phyloP scores from a whole-genome alignment of 139 green algal genomes.

The Ostreobium quekettii region DNA sequence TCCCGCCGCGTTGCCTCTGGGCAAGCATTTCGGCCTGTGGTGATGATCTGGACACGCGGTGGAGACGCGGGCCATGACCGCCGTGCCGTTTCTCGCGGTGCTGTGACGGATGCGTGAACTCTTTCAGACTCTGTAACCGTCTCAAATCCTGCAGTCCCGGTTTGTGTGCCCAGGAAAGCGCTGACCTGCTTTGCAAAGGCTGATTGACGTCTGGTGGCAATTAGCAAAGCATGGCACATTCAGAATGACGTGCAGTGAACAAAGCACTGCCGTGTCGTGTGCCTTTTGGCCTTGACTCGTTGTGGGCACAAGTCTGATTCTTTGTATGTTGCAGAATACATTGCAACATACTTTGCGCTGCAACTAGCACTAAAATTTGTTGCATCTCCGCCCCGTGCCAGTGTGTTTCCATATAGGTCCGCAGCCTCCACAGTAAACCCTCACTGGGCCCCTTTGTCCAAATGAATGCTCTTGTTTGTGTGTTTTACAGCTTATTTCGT shows the following conservation, averaged over 20 bases:
- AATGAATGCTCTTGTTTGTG: conserved; percentile 6
- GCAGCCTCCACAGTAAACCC: background rate
- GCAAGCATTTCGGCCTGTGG: background rate
- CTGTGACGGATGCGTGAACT: background rate
- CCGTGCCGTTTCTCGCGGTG: background rate
- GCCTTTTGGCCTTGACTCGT: too few relatives aligned
- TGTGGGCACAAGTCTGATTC: too few relatives aligned
- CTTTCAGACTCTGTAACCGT: too few relatives aligned
- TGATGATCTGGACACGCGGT: background rate
- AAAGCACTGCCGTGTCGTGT: too few relatives aligned
- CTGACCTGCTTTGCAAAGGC: too few relatives aligned
- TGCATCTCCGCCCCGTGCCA: background rate
- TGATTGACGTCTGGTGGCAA: too few relatives aligned
- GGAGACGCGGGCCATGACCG: background rate
- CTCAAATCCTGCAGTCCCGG: too few relatives aligned
- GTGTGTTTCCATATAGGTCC: background rate
- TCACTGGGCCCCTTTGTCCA: background rate
- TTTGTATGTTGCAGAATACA: too few relatives aligned
- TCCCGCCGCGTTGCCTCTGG: background rate
- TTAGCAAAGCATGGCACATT: too few relatives aligned
- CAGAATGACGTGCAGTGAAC: too few relatives aligned
- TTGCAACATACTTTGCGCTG: background rate
- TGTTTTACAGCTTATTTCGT: conserved; percentile 49
- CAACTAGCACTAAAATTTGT: background rate
- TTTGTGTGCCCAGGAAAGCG: too few relatives aligned